Percentiles rank a stretch among this genome's conserved stretches.
phyloP scores from a whole-genome alignment of 768 basidiomycete genomes.

The Auriculariales sp. region DNA sequence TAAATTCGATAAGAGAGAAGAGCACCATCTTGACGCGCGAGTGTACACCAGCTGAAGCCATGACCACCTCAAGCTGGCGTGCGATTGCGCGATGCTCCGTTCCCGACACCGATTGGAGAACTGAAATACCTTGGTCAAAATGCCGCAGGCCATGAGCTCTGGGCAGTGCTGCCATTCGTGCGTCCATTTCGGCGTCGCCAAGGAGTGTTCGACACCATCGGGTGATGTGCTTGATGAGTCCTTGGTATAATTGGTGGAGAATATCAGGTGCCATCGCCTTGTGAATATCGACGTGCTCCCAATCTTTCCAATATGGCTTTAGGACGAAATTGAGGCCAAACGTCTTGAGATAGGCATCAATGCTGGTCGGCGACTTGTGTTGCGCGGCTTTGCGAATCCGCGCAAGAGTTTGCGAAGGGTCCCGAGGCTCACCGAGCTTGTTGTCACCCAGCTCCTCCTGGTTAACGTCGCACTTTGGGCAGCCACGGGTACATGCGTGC shows the following conservation, averaged over 20 bases:
- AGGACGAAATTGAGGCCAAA: neutral
- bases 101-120: neutral
- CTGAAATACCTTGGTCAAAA: neutral
- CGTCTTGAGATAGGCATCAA: neutral
- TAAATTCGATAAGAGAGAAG: constrained; percentile 13
- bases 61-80: neutral
- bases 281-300: neutral
- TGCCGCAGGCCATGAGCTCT: neutral
- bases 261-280: neutral
- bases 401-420: neutral
- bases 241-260: neutral
- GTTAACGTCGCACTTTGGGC: neutral
- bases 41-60: neutral
- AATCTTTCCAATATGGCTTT: neutral
- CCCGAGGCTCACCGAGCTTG: neutral
- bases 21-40: neutral
- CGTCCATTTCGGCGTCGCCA: constrained; percentile 17
- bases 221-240: neutral
- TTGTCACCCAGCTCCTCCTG: neutral
- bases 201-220: neutral
- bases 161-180: neutral
- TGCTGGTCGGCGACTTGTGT: neutral
- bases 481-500: neutral
- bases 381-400: neutral
- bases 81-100: neutral